A percentile compares a stretch with the other conserved stretches of the same genome.
phyloP scores from a whole-genome alignment of 441 rosid species.

The Cnidoscolus chayamansa region DNA sequence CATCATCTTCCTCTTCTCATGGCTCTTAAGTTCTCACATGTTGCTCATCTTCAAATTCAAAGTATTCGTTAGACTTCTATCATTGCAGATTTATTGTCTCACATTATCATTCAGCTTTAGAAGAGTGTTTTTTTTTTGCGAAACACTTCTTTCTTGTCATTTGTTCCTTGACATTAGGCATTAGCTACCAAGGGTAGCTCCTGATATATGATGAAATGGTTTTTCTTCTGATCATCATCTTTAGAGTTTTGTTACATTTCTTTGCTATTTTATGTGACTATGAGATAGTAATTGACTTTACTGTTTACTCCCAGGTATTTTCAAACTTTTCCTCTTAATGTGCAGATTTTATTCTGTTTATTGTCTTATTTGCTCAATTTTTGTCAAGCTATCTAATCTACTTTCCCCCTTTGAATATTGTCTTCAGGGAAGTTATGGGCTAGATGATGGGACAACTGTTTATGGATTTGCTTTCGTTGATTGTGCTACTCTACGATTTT shows the following conservation, averaged over 20 bases:
- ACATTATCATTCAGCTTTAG: neutral
- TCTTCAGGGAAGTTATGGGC: slow-evolving; percentile 47
- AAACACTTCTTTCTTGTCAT: neutral
- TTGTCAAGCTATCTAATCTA: slow-evolving; percentile 12
- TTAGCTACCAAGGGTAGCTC: neutral
- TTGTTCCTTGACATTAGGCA: neutral
- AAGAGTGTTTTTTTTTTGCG: neutral
- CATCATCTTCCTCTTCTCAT: slow-evolving; percentile 3
- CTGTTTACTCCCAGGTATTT: neutral
- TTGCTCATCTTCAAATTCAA: slow-evolving; percentile 5
- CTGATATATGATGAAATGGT: neutral
- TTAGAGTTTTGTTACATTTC: neutral
- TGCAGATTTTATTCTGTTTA: neutral
- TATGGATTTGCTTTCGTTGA: slow-evolving; percentile 98
- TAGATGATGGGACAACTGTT: slow-evolving; percentile 44
- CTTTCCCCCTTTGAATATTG: slow-evolving; percentile 11
- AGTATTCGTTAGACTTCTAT: neutral
- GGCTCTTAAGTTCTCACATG: neutral
- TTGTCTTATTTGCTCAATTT: neutral
- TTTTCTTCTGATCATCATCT: neutral
- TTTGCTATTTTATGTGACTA: neutral
- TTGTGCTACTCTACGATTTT: slow-evolving; percentile 84
- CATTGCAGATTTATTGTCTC: neutral
- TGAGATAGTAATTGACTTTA: neutral
- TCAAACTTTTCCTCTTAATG: neutral